Conservation (phyloP, 257 asterid species). For the Osmanthus fragrans region DNA sequence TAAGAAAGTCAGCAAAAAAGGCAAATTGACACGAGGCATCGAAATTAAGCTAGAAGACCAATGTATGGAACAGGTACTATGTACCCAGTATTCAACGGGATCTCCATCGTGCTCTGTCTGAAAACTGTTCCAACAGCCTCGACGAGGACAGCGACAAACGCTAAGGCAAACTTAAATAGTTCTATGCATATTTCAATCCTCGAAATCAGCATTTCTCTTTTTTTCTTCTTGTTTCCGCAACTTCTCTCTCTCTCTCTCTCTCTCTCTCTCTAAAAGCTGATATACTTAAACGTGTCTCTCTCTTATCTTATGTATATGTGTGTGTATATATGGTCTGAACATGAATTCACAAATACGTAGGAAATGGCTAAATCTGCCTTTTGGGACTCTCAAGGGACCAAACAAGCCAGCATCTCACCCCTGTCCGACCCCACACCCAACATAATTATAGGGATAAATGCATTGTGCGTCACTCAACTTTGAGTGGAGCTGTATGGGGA, state of each 20-base stretch:
- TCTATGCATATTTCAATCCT: constrained; percentile 29
- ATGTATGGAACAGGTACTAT: neutral
- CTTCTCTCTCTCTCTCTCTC: neutral
- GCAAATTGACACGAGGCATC: neutral
- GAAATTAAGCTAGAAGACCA: neutral
- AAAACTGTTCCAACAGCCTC: constrained; percentile 26
- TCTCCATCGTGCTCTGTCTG: neutral
- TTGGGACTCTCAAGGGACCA: neutral
- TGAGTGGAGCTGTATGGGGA: neutral
- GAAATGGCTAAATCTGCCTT: neutral
- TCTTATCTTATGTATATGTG: neutral
- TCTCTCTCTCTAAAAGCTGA: neutral
- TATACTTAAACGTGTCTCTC: too few species aligned
- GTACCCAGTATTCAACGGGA: neutral
- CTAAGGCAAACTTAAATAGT: constrained; percentile 20
- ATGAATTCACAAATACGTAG: neutral
- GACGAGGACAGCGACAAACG: constrained; percentile 23
- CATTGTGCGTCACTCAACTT: neutral
- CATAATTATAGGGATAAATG: neutral
- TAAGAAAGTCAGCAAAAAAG: neutral
- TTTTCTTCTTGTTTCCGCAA: neutral
- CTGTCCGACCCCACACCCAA: too few species aligned
- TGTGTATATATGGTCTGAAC: neutral
- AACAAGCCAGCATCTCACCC: neutral
- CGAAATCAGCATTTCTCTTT: constrained; percentile 28